These are phyloP conservation scores for Quercus cerris DNA, from an alignment of 306 rosid species.

Conservation along the genomic window DNA sequence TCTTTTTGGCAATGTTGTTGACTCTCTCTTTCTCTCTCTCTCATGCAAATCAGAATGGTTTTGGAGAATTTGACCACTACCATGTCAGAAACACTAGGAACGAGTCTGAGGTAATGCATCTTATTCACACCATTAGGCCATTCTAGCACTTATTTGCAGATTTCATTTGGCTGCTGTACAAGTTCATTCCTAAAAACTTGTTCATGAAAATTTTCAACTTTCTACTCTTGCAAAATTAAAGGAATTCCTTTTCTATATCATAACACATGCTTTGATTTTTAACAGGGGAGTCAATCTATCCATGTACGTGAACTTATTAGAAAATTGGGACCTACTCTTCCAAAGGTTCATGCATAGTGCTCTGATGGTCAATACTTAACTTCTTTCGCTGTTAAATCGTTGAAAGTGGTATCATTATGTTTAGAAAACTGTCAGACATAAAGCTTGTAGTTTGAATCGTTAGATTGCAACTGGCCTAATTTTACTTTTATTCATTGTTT, in stretches of 20 bases:
- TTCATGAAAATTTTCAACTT: not conserved
- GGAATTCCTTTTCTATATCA: conserved; percentile 12
- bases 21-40: not conserved
- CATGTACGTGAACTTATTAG: conserved; percentile 65
- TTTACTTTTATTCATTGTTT: not conserved
- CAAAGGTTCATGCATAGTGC: conserved; percentile 65
- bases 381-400: not conserved
- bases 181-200: conserved; percentile 8
- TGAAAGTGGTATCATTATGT: not conserved
- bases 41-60: conserved; percentile 32
- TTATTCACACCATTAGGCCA: not conserved
- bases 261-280: conserved; percentile 16
- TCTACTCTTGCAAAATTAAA: not conserved
- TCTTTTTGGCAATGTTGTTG: conserved; percentile 14
- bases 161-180: conserved; percentile 1
- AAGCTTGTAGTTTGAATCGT: not conserved
- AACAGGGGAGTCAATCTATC: conserved; percentile 56
- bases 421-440: not conserved
- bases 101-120: conserved; percentile 44
- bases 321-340: conserved; percentile 66
- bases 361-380: conserved; percentile 30
- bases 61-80: conserved; percentile 32
- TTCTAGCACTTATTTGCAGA: conserved; percentile 6
- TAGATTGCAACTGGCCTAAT: not conserved
- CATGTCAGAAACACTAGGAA: conserved; percentile 14